These are phyloP conservation scores for Ilex aquifolium DNA, from an alignment of 257 asterid species.

Conservation along the genomic window DNA sequence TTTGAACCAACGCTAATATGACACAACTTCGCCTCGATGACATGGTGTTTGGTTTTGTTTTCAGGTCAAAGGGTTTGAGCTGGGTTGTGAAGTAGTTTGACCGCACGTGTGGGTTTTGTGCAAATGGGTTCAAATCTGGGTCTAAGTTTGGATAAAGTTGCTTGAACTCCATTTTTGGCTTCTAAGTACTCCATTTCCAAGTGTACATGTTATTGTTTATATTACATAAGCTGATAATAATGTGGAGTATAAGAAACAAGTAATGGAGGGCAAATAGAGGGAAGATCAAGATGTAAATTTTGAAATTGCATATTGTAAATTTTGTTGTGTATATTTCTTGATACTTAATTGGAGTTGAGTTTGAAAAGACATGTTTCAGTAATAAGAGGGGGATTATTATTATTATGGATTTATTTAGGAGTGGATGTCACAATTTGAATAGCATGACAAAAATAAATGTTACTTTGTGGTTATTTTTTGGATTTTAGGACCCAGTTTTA, in stretches of 20 bases:
- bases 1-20: conserved; percentile 38
- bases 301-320: background rate
- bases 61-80: conserved; percentile 5
- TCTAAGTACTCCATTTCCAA: no score
- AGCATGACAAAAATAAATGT: no score
- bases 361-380: no score
- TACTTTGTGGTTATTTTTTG: no score
- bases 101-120: background rate
- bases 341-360: no score
- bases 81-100: background rate
- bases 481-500: no score
- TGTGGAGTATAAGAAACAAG: conserved; percentile 12
- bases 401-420: no score
- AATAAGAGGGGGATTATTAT: no score
- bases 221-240: background rate
- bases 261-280: conserved; percentile 11
- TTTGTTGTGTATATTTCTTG: no score
- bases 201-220: background rate
- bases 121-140: background rate
- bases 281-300: conserved; percentile 7
- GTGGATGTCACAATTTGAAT: no score
- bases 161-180: no score
- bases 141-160: no score
- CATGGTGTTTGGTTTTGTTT: conserved; percentile 1
- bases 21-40: conserved; percentile 7